Percentiles rank a stretch among this genome's conserved stretches.
phyloP scores from a whole-genome alignment of 805 yeast genomes.

The Tetrapisispora nanseiensis region DNA sequence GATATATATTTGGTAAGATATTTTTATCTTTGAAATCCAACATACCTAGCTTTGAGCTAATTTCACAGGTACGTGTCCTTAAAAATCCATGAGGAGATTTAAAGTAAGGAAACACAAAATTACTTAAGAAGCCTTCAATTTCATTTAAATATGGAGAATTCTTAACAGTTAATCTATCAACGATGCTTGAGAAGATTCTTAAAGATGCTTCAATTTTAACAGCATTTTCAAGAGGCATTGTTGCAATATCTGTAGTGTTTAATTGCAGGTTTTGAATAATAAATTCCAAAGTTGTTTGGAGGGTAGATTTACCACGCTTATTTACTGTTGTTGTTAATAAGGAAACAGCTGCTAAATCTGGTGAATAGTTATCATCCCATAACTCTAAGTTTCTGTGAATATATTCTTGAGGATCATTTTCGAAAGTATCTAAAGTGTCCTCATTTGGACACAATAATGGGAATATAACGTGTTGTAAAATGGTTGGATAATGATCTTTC shows the following conservation, averaged over 20 bases:
- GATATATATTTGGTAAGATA: conserved; percentile 32
- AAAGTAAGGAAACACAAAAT: conserved; percentile 65
- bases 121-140: conserved; percentile 58
- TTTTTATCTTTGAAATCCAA: conserved; percentile 39
- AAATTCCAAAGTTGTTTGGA: conserved; percentile 53
- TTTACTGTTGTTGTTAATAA: conserved; percentile 63
- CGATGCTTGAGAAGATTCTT: conserved; percentile 66
- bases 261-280: conserved; percentile 40
- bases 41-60: conserved; percentile 54
- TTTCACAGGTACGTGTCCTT: conserved; percentile 65
- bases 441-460: conserved; percentile 67
- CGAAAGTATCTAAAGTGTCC: conserved; percentile 62
- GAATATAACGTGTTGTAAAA: conserved; percentile 62
- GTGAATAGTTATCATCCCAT: conserved; percentile 50
- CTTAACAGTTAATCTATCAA: conserved; percentile 45
- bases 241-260: conserved; percentile 13
- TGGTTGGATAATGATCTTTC: conserved; percentile 51
- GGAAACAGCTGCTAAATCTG: conserved; percentile 72
- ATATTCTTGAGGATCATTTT: conserved; percentile 82
- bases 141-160: conserved; percentile 50
- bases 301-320: conserved; percentile 50
- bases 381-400: conserved; percentile 62
- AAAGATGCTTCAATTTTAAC: conserved; percentile 70
- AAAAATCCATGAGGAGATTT: conserved; percentile 52
- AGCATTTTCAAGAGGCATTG: conserved; percentile 38